Percentiles rank a stretch among this genome's conserved stretches.
Evolutionary conservation across 352 stramenopile genomes (phyloP).

Genomic region (Phytophthora multivora): DNA sequence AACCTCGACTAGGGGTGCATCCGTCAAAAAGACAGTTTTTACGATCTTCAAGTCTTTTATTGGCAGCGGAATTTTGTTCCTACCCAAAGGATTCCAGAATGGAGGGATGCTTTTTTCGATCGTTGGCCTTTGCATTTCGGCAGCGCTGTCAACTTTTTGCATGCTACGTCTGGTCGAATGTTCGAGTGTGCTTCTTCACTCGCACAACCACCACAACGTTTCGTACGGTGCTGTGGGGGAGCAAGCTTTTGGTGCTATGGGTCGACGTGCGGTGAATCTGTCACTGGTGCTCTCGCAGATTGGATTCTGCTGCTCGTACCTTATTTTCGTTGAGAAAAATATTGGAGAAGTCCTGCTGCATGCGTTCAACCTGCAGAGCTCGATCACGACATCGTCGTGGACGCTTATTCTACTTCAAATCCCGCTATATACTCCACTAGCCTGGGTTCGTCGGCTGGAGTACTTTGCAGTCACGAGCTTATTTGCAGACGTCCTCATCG

Average conservation of each 20-base stretch:
- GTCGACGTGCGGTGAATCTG: conserved; percentile 55
- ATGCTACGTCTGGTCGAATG: conserved; percentile 64
- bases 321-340: conserved; percentile 76
- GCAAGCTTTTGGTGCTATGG: conserved; percentile 42
- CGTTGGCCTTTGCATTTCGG: conserved; percentile 49
- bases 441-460: conserved; percentile 64
- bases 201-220: conserved; percentile 29
- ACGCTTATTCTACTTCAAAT: conserved; percentile 63
- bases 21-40: conserved; percentile 56
- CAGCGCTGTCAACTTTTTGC: conserved; percentile 56
- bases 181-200: conserved; percentile 37
- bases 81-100: conserved; percentile 66
- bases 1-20: conserved; percentile 30
- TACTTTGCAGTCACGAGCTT: conserved; percentile 71
- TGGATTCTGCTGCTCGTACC: conserved; percentile 73
- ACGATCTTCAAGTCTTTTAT: conserved; percentile 75
- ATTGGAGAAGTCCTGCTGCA: conserved; percentile 57
- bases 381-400: conserved; percentile 45
- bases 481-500: conserved; percentile 57
- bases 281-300: conserved; percentile 70
- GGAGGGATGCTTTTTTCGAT: conserved; percentile 72
- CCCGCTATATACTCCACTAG: conserved; percentile 62
- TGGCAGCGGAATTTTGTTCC: conserved; percentile 64
- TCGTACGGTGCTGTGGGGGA: conserved; percentile 63
- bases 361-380: conserved; percentile 43